Percentiles rank a stretch among this genome's conserved stretches.
Conservation (phyloP, 805 yeast species). For the Myxozyma lipomycoides region DNA sequence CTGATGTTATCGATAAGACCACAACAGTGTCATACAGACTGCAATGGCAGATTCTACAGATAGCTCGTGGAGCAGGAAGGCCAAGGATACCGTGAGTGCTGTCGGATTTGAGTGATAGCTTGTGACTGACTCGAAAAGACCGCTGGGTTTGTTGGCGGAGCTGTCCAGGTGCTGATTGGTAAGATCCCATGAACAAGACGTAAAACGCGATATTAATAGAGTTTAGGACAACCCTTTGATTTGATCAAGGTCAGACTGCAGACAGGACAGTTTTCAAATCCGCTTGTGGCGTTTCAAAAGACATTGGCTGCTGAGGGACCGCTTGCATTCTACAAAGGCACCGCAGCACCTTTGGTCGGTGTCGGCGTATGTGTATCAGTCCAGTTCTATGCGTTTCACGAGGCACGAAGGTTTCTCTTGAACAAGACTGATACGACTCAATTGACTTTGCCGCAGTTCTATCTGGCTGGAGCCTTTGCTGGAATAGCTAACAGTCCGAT, state of each 20-base stretch:
- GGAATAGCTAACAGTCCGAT: conserved; percentile 66
- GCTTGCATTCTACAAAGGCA: conserved; percentile 87
- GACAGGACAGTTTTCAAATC: conserved; percentile 66
- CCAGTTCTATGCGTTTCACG: conserved; percentile 93
- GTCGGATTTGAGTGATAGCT: not conserved
- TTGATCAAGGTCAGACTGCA: conserved; percentile 88
- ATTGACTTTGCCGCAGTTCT: conserved; percentile 62
- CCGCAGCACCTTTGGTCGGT: conserved; percentile 88
- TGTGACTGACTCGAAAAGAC: conserved; percentile 27
- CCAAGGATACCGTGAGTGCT: conserved; percentile 45
- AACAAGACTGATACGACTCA: conserved; percentile 36
- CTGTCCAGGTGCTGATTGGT: conserved; percentile 53
- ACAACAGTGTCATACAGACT: too few species aligned
- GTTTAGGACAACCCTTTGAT: conserved; percentile 27
- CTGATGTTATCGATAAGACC: too few species aligned
- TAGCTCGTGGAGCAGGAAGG: conserved; percentile 40
- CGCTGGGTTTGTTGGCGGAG: conserved; percentile 55
- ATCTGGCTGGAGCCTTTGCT: conserved; percentile 84
- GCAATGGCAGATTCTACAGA: conserved; percentile 24
- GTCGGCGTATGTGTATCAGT: conserved; percentile 54
- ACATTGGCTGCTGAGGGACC: conserved; percentile 78
- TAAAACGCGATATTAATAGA: too few species aligned
- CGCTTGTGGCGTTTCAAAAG: conserved; percentile 67
- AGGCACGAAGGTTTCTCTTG: conserved; percentile 74
- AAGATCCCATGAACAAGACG: too few species aligned